Conservation (phyloP, 148 eudicot species). For the Rhododendron ovatum region DNA sequence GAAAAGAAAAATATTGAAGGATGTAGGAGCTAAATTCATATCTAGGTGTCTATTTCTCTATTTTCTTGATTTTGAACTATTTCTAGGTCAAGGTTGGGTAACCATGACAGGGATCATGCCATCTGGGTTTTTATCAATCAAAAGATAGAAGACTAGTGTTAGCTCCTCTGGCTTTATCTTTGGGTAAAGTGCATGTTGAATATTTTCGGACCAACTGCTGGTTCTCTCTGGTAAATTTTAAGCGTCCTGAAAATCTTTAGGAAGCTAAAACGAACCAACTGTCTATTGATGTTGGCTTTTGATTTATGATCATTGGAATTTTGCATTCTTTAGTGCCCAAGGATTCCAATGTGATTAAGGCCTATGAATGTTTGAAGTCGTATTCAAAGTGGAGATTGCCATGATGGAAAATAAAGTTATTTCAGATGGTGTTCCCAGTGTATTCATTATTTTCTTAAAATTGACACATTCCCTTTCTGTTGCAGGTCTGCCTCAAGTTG, state of each 20-base stretch:
- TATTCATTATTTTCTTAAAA: neutral
- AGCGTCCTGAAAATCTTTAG: neutral
- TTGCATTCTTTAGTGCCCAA: neutral
- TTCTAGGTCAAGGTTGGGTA: conserved; percentile 1
- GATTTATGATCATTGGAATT: neutral
- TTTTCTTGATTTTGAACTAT: neutral
- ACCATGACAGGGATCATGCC: neutral
- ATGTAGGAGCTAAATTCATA: neutral
- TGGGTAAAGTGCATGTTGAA: neutral
- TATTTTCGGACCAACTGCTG: neutral
- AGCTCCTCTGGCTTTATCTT: neutral
- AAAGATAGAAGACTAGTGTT: neutral
- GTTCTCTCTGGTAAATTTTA: neutral
- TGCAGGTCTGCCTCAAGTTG: conserved; percentile 56
- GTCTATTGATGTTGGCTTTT: neutral
- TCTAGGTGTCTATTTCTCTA: neutral
- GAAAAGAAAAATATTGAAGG: neutral
- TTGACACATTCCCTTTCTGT: conserved; percentile 5
- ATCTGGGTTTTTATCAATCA: neutral
- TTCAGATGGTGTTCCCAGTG: neutral
- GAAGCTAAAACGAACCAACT: neutral
- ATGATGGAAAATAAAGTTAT: neutral
- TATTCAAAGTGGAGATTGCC: neutral
- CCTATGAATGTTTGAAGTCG: neutral
- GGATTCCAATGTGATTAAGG: neutral